Evolutionary conservation across 208 protist species (phyloP).

Genomic region (Crithidia bombi): DNA sequence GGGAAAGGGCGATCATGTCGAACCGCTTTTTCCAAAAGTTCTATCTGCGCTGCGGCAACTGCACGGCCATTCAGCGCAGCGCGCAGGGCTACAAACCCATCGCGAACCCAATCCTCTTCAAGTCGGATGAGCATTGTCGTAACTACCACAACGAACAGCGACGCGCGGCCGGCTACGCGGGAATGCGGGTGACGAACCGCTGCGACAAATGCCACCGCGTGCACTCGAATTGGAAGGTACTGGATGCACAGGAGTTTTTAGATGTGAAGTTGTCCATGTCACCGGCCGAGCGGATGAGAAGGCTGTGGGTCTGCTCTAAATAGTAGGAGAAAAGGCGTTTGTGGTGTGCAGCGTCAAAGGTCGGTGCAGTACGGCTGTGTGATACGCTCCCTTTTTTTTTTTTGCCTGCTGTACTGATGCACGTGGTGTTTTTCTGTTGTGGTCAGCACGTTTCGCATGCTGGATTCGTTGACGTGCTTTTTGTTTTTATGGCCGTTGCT

Average conservation of each 20-base stretch:
- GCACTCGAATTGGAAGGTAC: slow-evolving; percentile 76
- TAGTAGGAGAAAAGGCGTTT: background rate
- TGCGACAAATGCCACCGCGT: slow-evolving; percentile 74
- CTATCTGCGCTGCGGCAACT: slow-evolving; percentile 77
- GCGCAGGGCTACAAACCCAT: slow-evolving; percentile 85
- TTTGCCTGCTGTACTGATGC: background rate
- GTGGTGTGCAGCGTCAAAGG: background rate
- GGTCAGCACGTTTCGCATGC: no score
- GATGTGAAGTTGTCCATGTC: slow-evolving; percentile 70
- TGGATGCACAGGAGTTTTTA: slow-evolving; percentile 75
- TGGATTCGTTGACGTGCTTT: no score
- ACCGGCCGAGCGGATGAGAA: slow-evolving; percentile 39
- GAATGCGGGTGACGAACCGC: slow-evolving; percentile 57
- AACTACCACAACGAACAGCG: slow-evolving; percentile 82
- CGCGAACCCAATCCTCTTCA: slow-evolving; percentile 88
- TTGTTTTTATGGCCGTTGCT: background rate
- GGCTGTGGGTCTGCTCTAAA: slow-evolving; percentile 30
- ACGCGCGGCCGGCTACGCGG: slow-evolving; percentile 55
- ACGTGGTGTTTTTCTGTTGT: no score
- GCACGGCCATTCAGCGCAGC: slow-evolving; percentile 61
- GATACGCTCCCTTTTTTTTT: background rate
- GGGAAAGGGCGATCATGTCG: slow-evolving; percentile 40
- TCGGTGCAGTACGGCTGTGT: background rate
- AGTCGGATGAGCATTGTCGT: slow-evolving; percentile 82
- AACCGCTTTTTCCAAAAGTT: slow-evolving; percentile 86